Evolutionary conservation across 805 yeast species (phyloP).

Genomic region (Pichia phayaonensis): DNA sequence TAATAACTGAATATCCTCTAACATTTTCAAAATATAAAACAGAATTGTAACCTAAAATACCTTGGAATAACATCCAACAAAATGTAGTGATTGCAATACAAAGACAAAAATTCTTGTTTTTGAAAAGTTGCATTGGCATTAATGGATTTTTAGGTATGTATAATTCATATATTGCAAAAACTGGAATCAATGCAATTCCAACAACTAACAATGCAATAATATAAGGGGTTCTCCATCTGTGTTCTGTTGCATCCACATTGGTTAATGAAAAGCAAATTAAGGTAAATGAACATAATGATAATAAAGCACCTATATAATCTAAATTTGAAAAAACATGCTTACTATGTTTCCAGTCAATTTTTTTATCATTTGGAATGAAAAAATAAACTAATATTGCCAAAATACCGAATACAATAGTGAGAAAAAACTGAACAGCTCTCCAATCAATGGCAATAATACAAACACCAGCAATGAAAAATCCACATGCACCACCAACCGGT

Average conservation of each 20-base stretch:
- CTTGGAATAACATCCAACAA: slow-evolving; percentile 38
- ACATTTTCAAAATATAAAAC: slow-evolving; percentile 37
- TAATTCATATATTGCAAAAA: slow-evolving; percentile 32
- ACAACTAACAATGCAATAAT: slow-evolving; percentile 37
- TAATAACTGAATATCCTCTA: slow-evolving; percentile 30
- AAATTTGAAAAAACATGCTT: slow-evolving; percentile 19
- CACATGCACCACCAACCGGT: slow-evolving; percentile 39
- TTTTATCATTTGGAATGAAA: slow-evolving; percentile 31
- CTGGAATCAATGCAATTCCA: slow-evolving; percentile 29
- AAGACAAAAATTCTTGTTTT: slow-evolving; percentile 31
- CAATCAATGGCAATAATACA: slow-evolving; percentile 33
- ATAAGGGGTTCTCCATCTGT: slow-evolving; percentile 40
- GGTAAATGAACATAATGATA: slow-evolving; percentile 34
- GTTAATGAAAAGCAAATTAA: slow-evolving; percentile 38
- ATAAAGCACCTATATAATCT: slow-evolving; percentile 38
- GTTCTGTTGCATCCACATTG: slow-evolving; percentile 33
- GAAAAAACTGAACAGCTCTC: slow-evolving; percentile 36
- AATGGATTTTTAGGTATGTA: slow-evolving; percentile 36
- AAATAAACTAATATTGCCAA: slow-evolving; percentile 18
- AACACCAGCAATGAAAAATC: slow-evolving; percentile 38
- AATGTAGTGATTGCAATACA: slow-evolving; percentile 31
- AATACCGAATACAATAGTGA: slow-evolving; percentile 31
- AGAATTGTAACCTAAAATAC: slow-evolving; percentile 33
- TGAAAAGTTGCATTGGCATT: slow-evolving; percentile 40
- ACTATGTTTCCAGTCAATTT: slow-evolving; percentile 22